phyloP scores from a whole-genome alignment of 257 asterid species.

The Verbascum thapsus region DNA sequence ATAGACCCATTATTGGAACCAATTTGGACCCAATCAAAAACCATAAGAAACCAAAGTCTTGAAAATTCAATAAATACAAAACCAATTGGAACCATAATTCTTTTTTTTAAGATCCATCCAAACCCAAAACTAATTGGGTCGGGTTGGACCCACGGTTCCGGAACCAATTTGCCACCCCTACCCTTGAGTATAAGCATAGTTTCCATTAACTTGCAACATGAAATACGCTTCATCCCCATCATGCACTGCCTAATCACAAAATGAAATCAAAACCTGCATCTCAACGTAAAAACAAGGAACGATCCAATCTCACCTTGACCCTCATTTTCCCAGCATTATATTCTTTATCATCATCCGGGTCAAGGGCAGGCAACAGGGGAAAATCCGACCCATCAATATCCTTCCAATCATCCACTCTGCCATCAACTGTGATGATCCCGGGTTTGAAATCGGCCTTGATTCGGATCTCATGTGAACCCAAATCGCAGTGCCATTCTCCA shows the following conservation, averaged over 20 bases:
- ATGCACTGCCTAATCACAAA: constrained; percentile 51
- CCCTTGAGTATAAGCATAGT: constrained; percentile 62
- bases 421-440: constrained; percentile 63
- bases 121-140: too few species aligned
- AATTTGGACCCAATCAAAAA: too few species aligned
- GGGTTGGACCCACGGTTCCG: too few species aligned
- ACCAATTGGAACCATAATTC: too few species aligned
- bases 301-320: constrained; percentile 45
- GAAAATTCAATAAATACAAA: too few species aligned
- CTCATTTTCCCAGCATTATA: constrained; percentile 60
- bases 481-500: constrained; percentile 63
- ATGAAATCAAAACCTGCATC: constrained; percentile 15
- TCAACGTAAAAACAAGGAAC: not conserved
- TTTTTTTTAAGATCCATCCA: too few species aligned
- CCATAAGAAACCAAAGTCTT: too few species aligned
- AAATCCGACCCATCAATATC: constrained; percentile 48
- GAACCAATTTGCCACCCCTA: too few species aligned
- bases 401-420: constrained; percentile 58
- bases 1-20: too few species aligned
- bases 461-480: constrained; percentile 44
- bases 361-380: constrained; percentile 56
- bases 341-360: constrained; percentile 58
- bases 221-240: constrained; percentile 61
- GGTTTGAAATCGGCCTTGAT: constrained; percentile 50
- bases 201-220: constrained; percentile 62